phyloP scores from a whole-genome alignment of 2,329 filamentous ascomycete genomes.

The Cercospora canescens region DNA sequence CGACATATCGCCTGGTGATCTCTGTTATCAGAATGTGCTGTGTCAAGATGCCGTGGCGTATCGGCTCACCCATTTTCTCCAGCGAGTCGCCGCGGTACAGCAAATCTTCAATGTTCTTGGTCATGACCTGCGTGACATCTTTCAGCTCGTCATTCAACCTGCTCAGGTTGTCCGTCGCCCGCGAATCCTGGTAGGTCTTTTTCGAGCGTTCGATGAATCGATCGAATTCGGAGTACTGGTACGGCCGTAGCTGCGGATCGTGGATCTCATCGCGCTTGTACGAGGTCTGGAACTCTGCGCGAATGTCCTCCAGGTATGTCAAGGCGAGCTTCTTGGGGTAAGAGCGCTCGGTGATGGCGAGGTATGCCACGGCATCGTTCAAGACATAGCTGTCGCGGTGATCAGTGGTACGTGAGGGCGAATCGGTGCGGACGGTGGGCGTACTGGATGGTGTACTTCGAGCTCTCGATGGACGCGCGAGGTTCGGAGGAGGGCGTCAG shows the following conservation, averaged over 20 bases:
- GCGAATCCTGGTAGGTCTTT: conserved; percentile 88
- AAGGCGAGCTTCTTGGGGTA: conserved; percentile 98
- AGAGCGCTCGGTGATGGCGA: conserved; percentile 88
- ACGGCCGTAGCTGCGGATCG: conserved; percentile 75
- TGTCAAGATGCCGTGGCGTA: neutral
- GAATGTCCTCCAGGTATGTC: conserved; percentile 92
- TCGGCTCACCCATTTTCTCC: conserved; percentile 76
- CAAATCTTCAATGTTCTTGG: conserved; percentile 98
- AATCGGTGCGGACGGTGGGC: conserved; percentile 31
- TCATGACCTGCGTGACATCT: conserved; percentile 99
- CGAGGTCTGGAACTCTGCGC: conserved; percentile 84
- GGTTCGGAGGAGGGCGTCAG: conserved; percentile 85
- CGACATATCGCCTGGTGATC: conserved; percentile 25
- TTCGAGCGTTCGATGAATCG: conserved; percentile 93
- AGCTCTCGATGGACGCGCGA: conserved; percentile 88
- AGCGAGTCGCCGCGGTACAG: conserved; percentile 91
- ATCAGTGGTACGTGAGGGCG: conserved; percentile 24
- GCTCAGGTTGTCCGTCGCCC: conserved; percentile 88
- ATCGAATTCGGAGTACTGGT: conserved; percentile 97
- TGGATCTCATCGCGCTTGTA: conserved; percentile 75
- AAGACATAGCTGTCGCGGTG: conserved; percentile 71
- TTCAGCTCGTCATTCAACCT: conserved; percentile 95
- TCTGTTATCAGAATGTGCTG: conserved; percentile 4
- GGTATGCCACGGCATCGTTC: conserved; percentile 78
- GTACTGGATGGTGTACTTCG: conserved; percentile 82